These are phyloP conservation scores for Holtermannia corniformis DNA, from an alignment of 768 basidiomycete species.

Conservation along the genomic window DNA sequence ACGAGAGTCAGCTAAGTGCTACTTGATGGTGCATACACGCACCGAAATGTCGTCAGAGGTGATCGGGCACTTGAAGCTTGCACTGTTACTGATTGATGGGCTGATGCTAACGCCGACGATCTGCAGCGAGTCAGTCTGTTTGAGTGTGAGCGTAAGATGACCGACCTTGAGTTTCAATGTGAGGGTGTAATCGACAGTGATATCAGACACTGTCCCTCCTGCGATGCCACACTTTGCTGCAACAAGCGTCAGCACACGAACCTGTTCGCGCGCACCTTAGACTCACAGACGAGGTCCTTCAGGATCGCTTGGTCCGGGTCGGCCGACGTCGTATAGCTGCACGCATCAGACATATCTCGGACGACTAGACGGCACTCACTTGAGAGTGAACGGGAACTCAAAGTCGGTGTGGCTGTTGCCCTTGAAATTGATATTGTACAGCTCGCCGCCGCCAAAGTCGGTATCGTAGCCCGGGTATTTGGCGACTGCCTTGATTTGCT, in stretches of 20 bases:
- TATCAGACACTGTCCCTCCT: constrained; percentile 17
- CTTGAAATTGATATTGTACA: constrained; percentile 35
- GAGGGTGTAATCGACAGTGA: constrained; percentile 39
- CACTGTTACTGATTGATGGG: constrained; percentile 33
- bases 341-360: constrained; percentile 6
- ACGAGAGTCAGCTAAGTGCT: too few relatives aligned
- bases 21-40: too few relatives aligned
- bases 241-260: background rate
- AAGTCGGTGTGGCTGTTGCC: constrained; percentile 34
- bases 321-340: constrained; percentile 27
- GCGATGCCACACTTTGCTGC: constrained; percentile 33
- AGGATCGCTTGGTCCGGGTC: constrained; percentile 37
- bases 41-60: constrained; percentile 27
- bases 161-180: constrained; percentile 33
- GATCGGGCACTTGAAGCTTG: constrained; percentile 38
- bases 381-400: constrained; percentile 36
- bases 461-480: constrained; percentile 24
- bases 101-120: constrained; percentile 29
- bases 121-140: constrained; percentile 8
- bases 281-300: constrained; percentile 36
- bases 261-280: background rate
- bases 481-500: constrained; percentile 31
- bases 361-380: constrained; percentile 14
- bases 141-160: background rate
- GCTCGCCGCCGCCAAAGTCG: constrained; percentile 30